Evolutionary conservation across 106 monocot species (phyloP), one percentile per base, ranked within the genome.

Genomic region (Alisma plantagoaquatica): DNA sequence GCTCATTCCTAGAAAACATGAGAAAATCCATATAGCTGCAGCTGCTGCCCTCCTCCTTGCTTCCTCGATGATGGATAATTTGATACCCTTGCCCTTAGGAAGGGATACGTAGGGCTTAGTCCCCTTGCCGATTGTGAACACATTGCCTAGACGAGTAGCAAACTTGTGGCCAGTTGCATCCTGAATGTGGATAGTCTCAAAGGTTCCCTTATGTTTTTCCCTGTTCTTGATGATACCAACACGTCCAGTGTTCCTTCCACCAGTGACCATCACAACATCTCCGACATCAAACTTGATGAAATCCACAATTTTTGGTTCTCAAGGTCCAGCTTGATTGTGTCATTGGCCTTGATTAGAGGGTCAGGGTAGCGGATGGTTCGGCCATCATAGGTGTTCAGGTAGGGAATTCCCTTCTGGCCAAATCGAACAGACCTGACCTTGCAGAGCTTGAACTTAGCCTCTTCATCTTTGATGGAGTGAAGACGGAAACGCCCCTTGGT

Each of bases 311-410:
- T 38, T 6, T 7, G n/a, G 35, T 6, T 38, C 14, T 38, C 35
- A 6, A 38, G 35, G 14, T 38, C 35, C 6, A 38, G 35, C 35
- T 38, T 38, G 14, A 38, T 38, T 6, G 35, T 38, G 35, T 38
- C 35, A 38, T 38, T 38, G 14, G 35, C 35, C 35, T 38, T 38
- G 35, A 38, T 38, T 38, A 38, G 35, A 38, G 35, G 35, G 35
- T 38, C 35, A 38, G 35, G 35, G 14, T 38, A 38, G 14, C 14
- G 35, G 9, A 38, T 38, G 6, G 35, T 38, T 38, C n/a, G 14
- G 35, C 35, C 35, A 38, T 38, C 35, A 38, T 38, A 7, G 35
- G 35, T 38, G 35, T 14, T 38, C 35, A 14, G 35, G 14, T 7
- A 38, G 6, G 14, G 35, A 7, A 38, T 38, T 7, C 35, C 35